These are phyloP conservation scores for Senna siamea DNA, from an alignment of 306 rosid species.

Conservation along the genomic window DNA sequence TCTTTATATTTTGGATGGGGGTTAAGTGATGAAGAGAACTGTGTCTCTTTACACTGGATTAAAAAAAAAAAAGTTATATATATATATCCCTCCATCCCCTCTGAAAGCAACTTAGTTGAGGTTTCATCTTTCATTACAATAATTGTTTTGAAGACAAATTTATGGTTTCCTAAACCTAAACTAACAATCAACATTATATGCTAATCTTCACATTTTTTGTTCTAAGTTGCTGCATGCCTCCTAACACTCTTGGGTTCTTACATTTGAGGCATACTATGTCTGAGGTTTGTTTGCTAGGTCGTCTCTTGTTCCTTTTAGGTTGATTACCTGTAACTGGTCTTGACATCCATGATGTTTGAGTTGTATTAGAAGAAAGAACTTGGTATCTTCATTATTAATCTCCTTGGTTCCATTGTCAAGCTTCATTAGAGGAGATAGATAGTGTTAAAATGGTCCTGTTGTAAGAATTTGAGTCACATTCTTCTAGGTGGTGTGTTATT, in stretches of 20 bases:
- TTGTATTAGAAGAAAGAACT: neutral
- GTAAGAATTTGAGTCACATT: neutral
- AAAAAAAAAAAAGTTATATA: neutral
- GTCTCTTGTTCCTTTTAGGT: neutral
- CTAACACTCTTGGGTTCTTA: neutral
- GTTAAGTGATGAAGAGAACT: neutral
- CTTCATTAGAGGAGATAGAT: neutral
- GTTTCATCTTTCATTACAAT: neutral
- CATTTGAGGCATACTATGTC: neutral
- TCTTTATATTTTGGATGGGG: neutral
- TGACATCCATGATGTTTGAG: neutral
- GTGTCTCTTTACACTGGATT: neutral
- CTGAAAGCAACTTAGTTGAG: neutral
- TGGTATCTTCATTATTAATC: neutral
- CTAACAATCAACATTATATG: neutral
- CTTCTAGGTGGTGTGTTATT: neutral
- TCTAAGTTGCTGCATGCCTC: neutral
- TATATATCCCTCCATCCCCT: neutral
- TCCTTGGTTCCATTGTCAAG: neutral
- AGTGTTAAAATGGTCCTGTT: neutral
- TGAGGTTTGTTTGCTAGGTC: neutral
- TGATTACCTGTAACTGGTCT: neutral
- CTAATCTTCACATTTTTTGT: neutral
- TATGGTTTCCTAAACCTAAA: neutral
- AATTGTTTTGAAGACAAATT: slow-evolving; percentile 6